These are phyloP conservation scores for Pilobolus umbonatus DNA, from an alignment of 192 early-diverging fungal species.

Conservation along the genomic window DNA sequence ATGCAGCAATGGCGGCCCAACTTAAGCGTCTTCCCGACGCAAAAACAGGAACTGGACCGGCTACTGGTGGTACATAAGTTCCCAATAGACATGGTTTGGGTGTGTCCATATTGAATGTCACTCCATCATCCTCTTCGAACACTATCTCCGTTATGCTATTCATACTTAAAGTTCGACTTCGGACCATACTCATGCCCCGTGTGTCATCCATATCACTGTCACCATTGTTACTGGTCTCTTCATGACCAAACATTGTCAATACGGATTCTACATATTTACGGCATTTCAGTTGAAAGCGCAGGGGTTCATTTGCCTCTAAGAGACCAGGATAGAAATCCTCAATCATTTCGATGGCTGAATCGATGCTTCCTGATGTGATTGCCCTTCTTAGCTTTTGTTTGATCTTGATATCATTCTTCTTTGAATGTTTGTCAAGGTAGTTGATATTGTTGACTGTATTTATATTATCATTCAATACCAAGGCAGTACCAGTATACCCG, in stretches of 20 bases:
- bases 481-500: slow-evolving; percentile 73
- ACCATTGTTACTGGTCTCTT: neutral
- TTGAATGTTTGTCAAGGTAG: neutral
- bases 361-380: slow-evolving; percentile 71
- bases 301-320: slow-evolving; percentile 51
- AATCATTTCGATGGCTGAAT: slow-evolving; percentile 59
- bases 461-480: no score
- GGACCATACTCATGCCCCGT: neutral
- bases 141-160: neutral
- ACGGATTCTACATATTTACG: slow-evolving; percentile 73
- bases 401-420: neutral
- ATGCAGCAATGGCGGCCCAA: slow-evolving; percentile 29
- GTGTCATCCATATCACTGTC: slow-evolving; percentile 6
- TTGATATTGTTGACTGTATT: neutral
- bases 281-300: slow-evolving; percentile 77
- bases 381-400: slow-evolving; percentile 19
- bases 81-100: neutral
- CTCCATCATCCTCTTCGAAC: slow-evolving; percentile 23
- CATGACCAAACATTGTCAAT: neutral
- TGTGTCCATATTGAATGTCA: neutral
- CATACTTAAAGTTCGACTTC: slow-evolving; percentile 8
- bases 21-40: slow-evolving; percentile 23
- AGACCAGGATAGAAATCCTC: slow-evolving; percentile 65
- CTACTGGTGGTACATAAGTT: neutral
- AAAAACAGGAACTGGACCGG: slow-evolving; percentile 3